These are phyloP conservation scores for Diaporthe citri DNA, from an alignment of 2,329 filamentous ascomycete species.

Conservation along the genomic window DNA sequence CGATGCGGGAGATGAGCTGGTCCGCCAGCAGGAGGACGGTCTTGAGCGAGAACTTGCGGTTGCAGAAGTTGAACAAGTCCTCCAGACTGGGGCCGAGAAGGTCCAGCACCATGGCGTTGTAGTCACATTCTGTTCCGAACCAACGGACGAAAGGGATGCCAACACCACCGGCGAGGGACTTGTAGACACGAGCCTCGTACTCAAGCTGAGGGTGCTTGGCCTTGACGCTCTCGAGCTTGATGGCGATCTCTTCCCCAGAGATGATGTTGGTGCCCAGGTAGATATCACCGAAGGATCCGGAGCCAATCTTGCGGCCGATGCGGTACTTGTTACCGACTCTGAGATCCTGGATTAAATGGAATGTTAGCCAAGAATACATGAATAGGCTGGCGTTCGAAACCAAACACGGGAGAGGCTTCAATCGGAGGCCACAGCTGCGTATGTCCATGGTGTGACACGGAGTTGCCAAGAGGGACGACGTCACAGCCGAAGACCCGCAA, in stretches of 20 bases:
- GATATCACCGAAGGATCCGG: constrained; percentile 97
- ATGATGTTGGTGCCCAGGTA: constrained; percentile 99
- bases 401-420: background rate
- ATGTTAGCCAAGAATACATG: constrained; percentile 33
- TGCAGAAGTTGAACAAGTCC: constrained; percentile 99
- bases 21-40: constrained; percentile 96
- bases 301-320: constrained; percentile 99
- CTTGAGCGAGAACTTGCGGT: constrained; percentile 99
- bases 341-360: constrained; percentile 77
- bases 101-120: constrained; percentile 99
- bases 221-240: constrained; percentile 99
- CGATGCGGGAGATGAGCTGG: constrained; percentile 98
- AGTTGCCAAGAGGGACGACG: background rate
- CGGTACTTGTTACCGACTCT: constrained; percentile 99
- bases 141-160: constrained; percentile 99
- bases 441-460: background rate
- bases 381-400: background rate
- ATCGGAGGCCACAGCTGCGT: background rate
- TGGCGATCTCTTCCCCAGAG: constrained; percentile 98
- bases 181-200: constrained; percentile 96
- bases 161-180: constrained; percentile 92
- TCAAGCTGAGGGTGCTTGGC: constrained; percentile 99
- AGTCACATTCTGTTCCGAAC: constrained; percentile 99
- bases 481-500: background rate
- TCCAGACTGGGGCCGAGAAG: constrained; percentile 95